phyloP scores from a whole-genome alignment of 495 filamentous ascomycete species.

The Hamigera avellanea region DNA sequence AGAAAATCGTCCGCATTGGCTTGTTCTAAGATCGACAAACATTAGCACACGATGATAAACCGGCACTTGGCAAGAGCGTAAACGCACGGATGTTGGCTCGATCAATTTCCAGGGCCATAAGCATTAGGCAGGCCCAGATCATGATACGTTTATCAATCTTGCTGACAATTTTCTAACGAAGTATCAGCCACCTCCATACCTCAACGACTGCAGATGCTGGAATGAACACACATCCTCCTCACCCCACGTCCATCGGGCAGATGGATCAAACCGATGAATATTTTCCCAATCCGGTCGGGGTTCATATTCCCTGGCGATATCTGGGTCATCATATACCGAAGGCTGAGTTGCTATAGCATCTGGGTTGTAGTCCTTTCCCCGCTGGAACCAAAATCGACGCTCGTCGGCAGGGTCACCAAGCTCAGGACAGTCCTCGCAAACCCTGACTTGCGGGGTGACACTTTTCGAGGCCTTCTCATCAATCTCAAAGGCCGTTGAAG shows the following conservation, averaged over 20 bases:
- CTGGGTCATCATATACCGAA: conserved; percentile 39
- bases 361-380: conserved; percentile 27
- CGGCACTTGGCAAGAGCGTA: too few relatives aligned
- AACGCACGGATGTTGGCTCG: conserved; percentile 31
- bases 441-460: not conserved
- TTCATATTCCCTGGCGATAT: conserved; percentile 36
- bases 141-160: conserved; percentile 42
- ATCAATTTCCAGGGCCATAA: conserved; percentile 62
- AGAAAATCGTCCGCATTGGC: conserved; percentile 44
- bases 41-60: too few relatives aligned
- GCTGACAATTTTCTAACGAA: conserved; percentile 5
- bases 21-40: conserved; percentile 13
- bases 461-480: not conserved
- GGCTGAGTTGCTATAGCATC: conserved; percentile 47
- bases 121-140: conserved; percentile 53
- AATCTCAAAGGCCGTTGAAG: too few relatives aligned
- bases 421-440: not conserved
- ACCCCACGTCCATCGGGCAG: conserved; percentile 36
- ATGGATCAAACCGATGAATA: conserved; percentile 40
- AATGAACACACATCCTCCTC: conserved; percentile 23
- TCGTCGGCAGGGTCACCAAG: not conserved
- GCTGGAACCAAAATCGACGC: conserved; percentile 29
- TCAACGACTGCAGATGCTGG: not conserved
- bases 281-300: conserved; percentile 42
- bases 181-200: not conserved